These are phyloP conservation scores for Penicillium sp. DNA, from an alignment of 2,329 filamentous ascomycete species.

Conservation along the genomic window DNA sequence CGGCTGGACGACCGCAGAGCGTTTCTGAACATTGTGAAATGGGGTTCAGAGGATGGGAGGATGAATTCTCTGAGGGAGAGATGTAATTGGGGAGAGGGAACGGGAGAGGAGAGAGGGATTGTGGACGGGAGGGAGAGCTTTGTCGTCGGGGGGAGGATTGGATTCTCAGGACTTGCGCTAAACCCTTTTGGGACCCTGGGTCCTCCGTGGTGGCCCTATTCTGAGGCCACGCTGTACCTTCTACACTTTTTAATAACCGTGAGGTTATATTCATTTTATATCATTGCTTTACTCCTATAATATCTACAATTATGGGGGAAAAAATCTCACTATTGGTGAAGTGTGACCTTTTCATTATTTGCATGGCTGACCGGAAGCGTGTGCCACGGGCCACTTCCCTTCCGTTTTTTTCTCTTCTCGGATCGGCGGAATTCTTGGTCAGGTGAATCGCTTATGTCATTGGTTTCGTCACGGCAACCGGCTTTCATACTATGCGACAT, in stretches of 20 bases:
- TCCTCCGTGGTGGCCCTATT: slow-evolving; percentile 42
- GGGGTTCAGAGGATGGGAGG: slow-evolving; percentile 44
- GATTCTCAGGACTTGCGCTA: slow-evolving; percentile 42
- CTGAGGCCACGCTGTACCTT: slow-evolving; percentile 25
- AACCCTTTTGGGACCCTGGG: slow-evolving; percentile 39
- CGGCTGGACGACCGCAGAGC: slow-evolving; percentile 95
- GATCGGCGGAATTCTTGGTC: slow-evolving; percentile 36
- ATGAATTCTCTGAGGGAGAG: slow-evolving; percentile 41
- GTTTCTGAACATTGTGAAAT: slow-evolving; percentile 86
- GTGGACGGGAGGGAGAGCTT: slow-evolving; percentile 45
- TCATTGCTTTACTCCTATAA: neutral
- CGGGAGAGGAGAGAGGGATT: slow-evolving; percentile 41
- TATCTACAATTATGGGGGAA: neutral
- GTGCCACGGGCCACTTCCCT: slow-evolving; percentile 25
- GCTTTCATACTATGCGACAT: neutral
- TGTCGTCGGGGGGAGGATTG: slow-evolving; percentile 39
- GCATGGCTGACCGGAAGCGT: slow-evolving; percentile 9
- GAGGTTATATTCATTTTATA: neutral
- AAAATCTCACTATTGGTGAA: neutral
- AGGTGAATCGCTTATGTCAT: slow-evolving; percentile 34
- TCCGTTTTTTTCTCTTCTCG: slow-evolving; percentile 37
- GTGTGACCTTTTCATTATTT: slow-evolving; percentile 1
- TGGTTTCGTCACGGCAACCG: slow-evolving; percentile 36
- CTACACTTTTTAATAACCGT: neutral
- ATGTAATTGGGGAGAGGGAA: slow-evolving; percentile 41